Evolutionary conservation across 805 yeast species (phyloP).

Genomic region (Wickerhamomyces rabaulensis): DNA sequence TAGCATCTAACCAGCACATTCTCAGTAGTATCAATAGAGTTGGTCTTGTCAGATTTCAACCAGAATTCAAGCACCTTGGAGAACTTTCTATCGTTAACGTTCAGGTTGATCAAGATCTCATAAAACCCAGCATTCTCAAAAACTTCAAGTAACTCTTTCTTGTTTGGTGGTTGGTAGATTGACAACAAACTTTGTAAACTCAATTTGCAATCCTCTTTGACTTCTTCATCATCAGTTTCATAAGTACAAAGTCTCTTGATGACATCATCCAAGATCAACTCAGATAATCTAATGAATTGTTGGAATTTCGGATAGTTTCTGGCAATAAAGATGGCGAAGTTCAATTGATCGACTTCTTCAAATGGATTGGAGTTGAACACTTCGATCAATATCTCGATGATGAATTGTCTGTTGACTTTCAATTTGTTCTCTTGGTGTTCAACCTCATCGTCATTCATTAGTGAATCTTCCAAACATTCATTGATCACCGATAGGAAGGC

Average conservation of each 20-base stretch:
- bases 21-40: conserved; percentile 21
- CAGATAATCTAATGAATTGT: conserved; percentile 75
- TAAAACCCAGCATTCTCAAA: conserved; percentile 52
- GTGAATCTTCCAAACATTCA: conserved; percentile 78
- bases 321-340: conserved; percentile 66
- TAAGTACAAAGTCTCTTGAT: conserved; percentile 45
- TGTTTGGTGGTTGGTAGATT: conserved; percentile 53
- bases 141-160: conserved; percentile 41
- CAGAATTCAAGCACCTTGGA: conserved; percentile 52
- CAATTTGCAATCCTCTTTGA: conserved; percentile 59
- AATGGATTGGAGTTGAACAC: conserved; percentile 37
- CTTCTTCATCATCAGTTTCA: conserved; percentile 16
- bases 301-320: conserved; percentile 78
- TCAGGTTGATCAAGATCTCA: conserved; percentile 54
- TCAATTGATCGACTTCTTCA: conserved; percentile 24
- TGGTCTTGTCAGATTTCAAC: conserved; percentile 31
- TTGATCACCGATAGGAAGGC: conserved; percentile 63
- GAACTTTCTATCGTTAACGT: conserved; percentile 46
- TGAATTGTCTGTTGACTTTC: conserved; percentile 64
- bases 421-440: conserved; percentile 19
- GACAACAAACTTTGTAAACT: conserved; percentile 72
- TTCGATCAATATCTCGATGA: conserved; percentile 67
- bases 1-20: conserved; percentile 24
- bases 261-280: conserved; percentile 43
- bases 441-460: conserved; percentile 57